Conservation (phyloP, 768 basidiomycete species). For the Galerina sulciceps region DNA sequence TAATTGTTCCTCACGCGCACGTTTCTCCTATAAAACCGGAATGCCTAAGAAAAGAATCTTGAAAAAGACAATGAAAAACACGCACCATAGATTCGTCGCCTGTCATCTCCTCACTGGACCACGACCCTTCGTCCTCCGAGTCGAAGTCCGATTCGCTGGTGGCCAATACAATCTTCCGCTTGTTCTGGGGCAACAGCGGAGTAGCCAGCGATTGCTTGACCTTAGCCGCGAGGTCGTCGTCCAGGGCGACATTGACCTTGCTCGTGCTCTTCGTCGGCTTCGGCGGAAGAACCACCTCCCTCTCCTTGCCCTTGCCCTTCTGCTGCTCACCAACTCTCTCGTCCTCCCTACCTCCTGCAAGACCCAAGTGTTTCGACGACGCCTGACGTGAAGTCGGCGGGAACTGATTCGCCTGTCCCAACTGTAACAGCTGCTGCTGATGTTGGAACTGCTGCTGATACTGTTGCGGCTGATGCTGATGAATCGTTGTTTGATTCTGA, state of each 20-base stretch:
- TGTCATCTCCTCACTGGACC: constrained; percentile 64
- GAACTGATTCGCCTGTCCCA: constrained; percentile 2
- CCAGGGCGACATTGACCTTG: constrained; percentile 6
- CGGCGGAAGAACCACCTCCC: neutral
- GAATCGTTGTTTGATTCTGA: constrained; percentile 1
- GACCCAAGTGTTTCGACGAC: constrained; percentile 3
- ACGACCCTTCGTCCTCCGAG: constrained; percentile 45
- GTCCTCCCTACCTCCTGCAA: neutral
- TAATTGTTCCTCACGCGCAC: constrained; percentile 11
- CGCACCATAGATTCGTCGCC: constrained; percentile 39
- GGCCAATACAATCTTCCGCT: constrained; percentile 51
- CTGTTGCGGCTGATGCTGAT: constrained; percentile 10
- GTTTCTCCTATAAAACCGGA: neutral
- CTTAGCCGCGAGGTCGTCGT: constrained; percentile 18
- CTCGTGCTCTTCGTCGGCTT: constrained; percentile 8
- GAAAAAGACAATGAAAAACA: constrained; percentile 9
- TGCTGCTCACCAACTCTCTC: neutral
- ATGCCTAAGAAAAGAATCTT: neutral
- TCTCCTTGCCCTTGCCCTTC: constrained; percentile 7
- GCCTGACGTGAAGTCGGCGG: neutral
- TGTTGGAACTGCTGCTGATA: constrained; percentile 11
- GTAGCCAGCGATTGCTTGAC: constrained; percentile 29
- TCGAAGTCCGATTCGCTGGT: constrained; percentile 60
- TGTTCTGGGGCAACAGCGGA: constrained; percentile 31
- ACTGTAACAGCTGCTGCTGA: constrained; percentile 10